A percentile compares a stretch with the other conserved stretches of the same genome.
phyloP scores from a whole-genome alignment of 257 asterid genomes.

The Nicotiana benthamiana region DNA sequence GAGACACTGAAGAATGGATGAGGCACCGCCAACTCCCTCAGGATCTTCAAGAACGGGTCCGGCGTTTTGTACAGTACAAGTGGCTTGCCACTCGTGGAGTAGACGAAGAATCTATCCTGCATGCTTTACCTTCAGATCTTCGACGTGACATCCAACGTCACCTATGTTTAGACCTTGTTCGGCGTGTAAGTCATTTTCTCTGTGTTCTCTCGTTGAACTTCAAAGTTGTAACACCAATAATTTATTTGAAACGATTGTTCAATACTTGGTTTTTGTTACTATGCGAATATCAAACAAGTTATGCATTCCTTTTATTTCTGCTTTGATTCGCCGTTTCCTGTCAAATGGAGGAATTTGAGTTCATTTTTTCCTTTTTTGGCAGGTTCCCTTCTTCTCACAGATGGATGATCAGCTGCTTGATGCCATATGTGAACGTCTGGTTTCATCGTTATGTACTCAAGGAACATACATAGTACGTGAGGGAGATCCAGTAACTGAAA shows the following conservation, averaged over 20 bases:
- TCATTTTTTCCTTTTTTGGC: constrained; percentile 13
- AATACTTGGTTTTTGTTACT: background rate
- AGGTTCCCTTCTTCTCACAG: constrained; percentile 84
- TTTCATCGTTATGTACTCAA: constrained; percentile 61
- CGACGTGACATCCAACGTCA: constrained; percentile 84
- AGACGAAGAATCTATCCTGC: constrained; percentile 64
- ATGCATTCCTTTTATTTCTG: background rate
- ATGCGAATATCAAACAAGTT: background rate
- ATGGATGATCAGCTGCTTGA: constrained; percentile 81
- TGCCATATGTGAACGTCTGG: constrained; percentile 82
- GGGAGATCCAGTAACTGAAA: constrained; percentile 78
- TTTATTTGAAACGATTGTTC: background rate
- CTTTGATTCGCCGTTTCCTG: background rate
- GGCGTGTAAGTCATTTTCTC: constrained; percentile 46
- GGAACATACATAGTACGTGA: constrained; percentile 83
- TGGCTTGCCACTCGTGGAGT: constrained; percentile 90
- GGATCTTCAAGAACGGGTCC: constrained; percentile 51
- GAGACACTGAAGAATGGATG: constrained; percentile 97
- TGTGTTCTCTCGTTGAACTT: background rate
- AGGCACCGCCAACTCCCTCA: constrained; percentile 79
- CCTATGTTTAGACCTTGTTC: constrained; percentile 80
- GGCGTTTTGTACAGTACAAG: constrained; percentile 67
- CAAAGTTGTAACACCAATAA: background rate
- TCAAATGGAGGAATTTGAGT: background rate
- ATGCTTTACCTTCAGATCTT: constrained; percentile 66